Evolutionary conservation across 208 protist genomes (phyloP).

Genomic region (Borovskyia barvae): DNA sequence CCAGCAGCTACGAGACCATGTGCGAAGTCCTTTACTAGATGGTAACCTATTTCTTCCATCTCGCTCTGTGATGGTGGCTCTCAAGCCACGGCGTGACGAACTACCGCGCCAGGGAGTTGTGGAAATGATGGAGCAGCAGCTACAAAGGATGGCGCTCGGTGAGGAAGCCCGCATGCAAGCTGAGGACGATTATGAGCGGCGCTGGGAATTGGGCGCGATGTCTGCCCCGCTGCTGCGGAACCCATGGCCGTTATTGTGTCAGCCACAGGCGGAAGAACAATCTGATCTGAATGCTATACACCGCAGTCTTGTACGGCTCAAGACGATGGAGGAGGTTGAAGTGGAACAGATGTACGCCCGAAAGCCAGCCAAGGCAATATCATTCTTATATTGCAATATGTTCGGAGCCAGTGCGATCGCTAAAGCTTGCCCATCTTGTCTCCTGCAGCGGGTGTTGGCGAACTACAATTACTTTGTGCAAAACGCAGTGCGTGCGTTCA

Average conservation of each 20-base stretch:
- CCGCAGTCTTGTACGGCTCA: constrained; percentile 17
- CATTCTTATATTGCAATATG: constrained; percentile 67
- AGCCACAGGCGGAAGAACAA: constrained; percentile 26
- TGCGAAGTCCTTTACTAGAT: constrained; percentile 1
- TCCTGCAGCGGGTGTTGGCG: constrained; percentile 38
- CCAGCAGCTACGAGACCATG: constrained; percentile 22
- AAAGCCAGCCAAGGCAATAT: constrained; percentile 13
- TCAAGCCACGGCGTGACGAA: constrained; percentile 32
- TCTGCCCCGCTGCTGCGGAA: constrained; percentile 30
- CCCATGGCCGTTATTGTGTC: constrained; percentile 49
- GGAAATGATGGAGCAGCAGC: constrained; percentile 59
- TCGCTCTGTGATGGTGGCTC: constrained; percentile 37
- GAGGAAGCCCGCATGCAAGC: constrained; percentile 61
- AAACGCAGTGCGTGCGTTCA: constrained; percentile 24
- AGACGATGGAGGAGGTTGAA: constrained; percentile 22
- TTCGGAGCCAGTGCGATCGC: constrained; percentile 22
- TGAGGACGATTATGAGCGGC: constrained; percentile 50
- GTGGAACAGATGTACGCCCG: constrained; percentile 20
- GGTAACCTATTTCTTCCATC: constrained; percentile 14
- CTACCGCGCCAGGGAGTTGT: constrained; percentile 54
- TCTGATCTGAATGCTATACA: background rate
- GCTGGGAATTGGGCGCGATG: constrained; percentile 6
- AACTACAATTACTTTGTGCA: constrained; percentile 83
- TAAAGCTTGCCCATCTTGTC: constrained; percentile 6
- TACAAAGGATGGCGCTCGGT: constrained; percentile 41